Evolutionary conservation across 139 green algal species (phyloP).

Genomic region (Yamagishiella unicocca): DNA sequence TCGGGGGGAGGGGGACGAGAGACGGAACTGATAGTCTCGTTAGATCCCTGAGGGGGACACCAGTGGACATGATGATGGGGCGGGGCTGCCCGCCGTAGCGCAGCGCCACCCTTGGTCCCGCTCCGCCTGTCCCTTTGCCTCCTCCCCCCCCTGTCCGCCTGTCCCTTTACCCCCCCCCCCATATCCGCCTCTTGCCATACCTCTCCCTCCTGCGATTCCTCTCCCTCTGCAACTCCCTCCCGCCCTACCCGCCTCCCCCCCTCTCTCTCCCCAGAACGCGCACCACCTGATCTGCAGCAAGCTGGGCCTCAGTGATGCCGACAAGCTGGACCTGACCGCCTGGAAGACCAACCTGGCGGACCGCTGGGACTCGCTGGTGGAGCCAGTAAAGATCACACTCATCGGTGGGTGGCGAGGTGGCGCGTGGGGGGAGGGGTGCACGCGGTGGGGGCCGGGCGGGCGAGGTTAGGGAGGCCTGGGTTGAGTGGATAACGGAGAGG

Average conservation of each 20-base stretch:
- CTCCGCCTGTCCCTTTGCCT: too few species aligned
- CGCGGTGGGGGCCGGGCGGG: neutral
- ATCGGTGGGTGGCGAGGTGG: constrained; percentile 68
- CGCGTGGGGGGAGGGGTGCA: neutral
- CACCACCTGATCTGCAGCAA: constrained; percentile 80
- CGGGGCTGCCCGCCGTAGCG: too few species aligned
- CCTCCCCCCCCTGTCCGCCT: neutral
- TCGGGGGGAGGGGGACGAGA: neutral
- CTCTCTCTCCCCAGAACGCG: constrained; percentile 67
- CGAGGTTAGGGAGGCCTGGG: neutral
- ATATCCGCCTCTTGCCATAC: too few species aligned
- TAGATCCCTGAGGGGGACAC: too few species aligned
- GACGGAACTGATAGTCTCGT: too few species aligned
- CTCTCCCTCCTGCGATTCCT: too few species aligned
- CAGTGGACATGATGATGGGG: neutral
- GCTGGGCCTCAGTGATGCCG: constrained; percentile 70
- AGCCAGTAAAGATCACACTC: constrained; percentile 89
- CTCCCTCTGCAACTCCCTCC: too few species aligned
- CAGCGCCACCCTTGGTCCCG: too few species aligned
- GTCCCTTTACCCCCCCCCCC: neutral
- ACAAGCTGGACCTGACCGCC: constrained; percentile 73
- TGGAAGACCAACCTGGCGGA: constrained; percentile 85
- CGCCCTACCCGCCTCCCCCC: neutral
- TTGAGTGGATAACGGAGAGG: too few species aligned
- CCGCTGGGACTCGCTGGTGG: constrained; percentile 80